Evolutionary conservation across 83 land plant species (phyloP), one percentile per base, ranked within the genome.

Genomic region (Diphasiastrum complanatum): DNA sequence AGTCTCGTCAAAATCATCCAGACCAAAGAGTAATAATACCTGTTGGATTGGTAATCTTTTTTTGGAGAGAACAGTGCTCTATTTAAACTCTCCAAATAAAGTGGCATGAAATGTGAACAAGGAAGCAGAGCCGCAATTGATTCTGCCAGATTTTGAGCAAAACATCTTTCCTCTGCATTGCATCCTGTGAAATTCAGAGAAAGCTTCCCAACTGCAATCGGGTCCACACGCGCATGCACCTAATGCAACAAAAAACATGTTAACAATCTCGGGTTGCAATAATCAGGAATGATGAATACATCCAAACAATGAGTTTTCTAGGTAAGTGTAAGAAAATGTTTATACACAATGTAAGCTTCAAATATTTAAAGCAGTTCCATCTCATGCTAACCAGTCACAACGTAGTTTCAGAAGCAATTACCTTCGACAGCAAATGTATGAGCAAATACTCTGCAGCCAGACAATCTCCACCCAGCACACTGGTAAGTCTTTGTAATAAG

Each of bases 371-470:
- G 4, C 24, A 47, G 8, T 45, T 6, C 3, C 5, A 5, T 5
- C 59, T 23, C 16, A 3, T 4, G 23, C 16, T 5, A 40, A 18
- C 18, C 63, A 27, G 11, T 18, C 11, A 20, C 14, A 60, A 18
- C 12, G 18, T 5, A n/a, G 18, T 40, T 5, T 4, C 3, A 6
- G 27, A 4, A 11, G 5, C 2, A 14, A 63, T 34, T 46, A 88
- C 97, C 81, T 48, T 77, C 48, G 98, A 92, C 22, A 92, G 55
- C 26, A 92, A 81, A 69, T 92, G 95, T 63, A 92, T 72, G 24
- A 92, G 79, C 23, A 88, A 27, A 60, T 68, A 88, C 24, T 88
- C 66, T 47, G 91, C 96, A n/a, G 84, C 80, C 32, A 88, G 40
- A 10, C 71, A 72, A 67, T 92, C 98, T 47, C 87, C 82, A 25